Base-by-base conservation (phyloP, 768 basidiomycete species). In the Neoboletus brunneissimus region DNA sequence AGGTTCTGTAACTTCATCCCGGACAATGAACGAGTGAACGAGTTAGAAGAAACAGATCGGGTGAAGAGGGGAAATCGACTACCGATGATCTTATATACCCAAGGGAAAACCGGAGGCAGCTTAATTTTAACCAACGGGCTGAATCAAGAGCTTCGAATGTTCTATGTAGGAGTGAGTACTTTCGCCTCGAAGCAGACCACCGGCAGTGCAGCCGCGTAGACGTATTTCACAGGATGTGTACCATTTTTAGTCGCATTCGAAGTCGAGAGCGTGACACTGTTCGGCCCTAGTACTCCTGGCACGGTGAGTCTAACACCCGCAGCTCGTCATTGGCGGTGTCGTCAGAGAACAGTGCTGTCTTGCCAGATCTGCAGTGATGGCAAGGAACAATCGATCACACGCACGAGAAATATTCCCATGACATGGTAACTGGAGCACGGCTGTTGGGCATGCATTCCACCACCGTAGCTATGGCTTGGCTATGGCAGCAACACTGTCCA, bases 1-100 rank as follows among this genome's bases (percentile, higher is more conserved):
- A 59, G 29, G 16, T 20, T 51, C 54, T 58, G 65, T 4, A 48
- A 32, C 51, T 50, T 54, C 50, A 64, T 64, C 4, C 13, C 6
- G 5, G 52, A 25, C 25, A 29, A 34, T 2, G 34, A 37, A 46
- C 6, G 13, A 52, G 29, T 2, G 34, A 37, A 46, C 6, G 13
- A 52, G 29, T 37, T 8, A 4, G 23, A 5, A 10, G 35, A 16
- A n/a, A 25, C 20, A 25, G 4, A 22, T 18, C 3, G 16, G 20
- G 40, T 12, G 1, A 23, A 31, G 29, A 8, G 11, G 13, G 34
- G 20, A 6, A 38, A 9, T 20, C 35, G 22, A 29, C 16, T n/a
- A 20, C 11, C 8, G 4, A 11, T 38, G 54, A 20, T 11, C 34
- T 41, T 57, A 57, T 57, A 44, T 35, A 40, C 25, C 10, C 25